These are phyloP conservation scores for Boletus eberwhitei DNA, from an alignment of 768 basidiomycete genomes.

Conservation along the genomic window DNA sequence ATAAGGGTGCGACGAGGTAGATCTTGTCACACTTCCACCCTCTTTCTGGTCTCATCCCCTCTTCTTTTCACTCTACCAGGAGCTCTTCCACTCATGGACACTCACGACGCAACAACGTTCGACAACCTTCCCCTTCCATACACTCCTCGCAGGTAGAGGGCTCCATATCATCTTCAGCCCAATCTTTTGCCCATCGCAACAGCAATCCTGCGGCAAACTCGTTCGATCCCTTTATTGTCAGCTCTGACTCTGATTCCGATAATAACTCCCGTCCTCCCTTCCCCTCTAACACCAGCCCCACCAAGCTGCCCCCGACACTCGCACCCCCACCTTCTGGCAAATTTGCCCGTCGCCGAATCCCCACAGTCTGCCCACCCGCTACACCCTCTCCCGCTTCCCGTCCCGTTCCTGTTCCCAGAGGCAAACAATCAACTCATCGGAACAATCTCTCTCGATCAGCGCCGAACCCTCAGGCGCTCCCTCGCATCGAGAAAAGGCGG, in stretches of 20 bases:
- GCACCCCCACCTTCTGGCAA: conserved; percentile 51
- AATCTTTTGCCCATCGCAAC: conserved; percentile 24
- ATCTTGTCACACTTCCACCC: conserved; percentile 2
- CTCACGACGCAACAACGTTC: conserved; percentile 48
- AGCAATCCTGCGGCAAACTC: conserved; percentile 37
- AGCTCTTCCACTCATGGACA: conserved; percentile 44
- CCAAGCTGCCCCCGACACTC: conserved; percentile 40
- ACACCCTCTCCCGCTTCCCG: conserved; percentile 40
- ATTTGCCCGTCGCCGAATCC: conserved; percentile 56
- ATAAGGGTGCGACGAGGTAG: conserved; percentile 44
- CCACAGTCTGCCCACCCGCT: conserved; percentile 26
- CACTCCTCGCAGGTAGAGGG: conserved; percentile 69
- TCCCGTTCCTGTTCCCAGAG: conserved; percentile 50
- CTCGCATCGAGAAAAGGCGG: conserved; percentile 32
- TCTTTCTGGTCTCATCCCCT: conserved; percentile 2
- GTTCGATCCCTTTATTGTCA: conserved; percentile 49
- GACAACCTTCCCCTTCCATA: conserved; percentile 63
- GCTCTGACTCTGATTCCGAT: conserved; percentile 42
- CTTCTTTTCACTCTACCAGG: conserved; percentile 27
- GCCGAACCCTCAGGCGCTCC: conserved; percentile 40
- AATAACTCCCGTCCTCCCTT: conserved; percentile 34
- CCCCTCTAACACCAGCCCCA: conserved; percentile 11
- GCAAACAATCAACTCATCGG: conserved; percentile 12
- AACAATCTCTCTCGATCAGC: conserved; percentile 48
- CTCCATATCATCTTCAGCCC: conserved; percentile 25